Percentiles rank a stretch among this genome's conserved stretches.
phyloP scores from a whole-genome alignment of 306 rosid species.

The Prunus salicina region DNA sequence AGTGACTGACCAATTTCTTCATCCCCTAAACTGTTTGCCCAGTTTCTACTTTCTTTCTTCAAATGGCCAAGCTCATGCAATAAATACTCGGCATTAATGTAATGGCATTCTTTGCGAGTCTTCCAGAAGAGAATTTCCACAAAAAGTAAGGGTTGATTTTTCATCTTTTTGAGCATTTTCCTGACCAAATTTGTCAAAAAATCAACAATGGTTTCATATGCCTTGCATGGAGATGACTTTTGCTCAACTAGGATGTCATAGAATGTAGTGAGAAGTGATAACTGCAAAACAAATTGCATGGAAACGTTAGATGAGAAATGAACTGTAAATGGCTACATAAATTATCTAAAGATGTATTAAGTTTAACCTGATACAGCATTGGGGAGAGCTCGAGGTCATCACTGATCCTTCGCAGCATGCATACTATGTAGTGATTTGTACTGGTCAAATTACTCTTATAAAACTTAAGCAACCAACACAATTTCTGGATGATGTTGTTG shows the following conservation, averaged over 20 bases:
- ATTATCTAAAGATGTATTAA: constrained; percentile 18
- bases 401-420: constrained; percentile 64
- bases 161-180: constrained; percentile 86
- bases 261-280: constrained; percentile 72
- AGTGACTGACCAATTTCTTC: constrained; percentile 49
- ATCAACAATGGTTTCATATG: constrained; percentile 56
- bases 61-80: constrained; percentile 73
- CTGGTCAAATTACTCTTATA: constrained; percentile 74
- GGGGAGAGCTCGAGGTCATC: constrained; percentile 87
- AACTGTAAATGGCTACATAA: constrained; percentile 4
- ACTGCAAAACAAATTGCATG: constrained; percentile 49
- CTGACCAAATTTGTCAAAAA: constrained; percentile 65
- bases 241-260: constrained; percentile 76
- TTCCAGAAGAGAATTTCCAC: constrained; percentile 94
- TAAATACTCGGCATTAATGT: constrained; percentile 78
- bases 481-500: constrained; percentile 70
- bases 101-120: constrained; percentile 89
- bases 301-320: constrained; percentile 18
- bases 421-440: constrained; percentile 75
- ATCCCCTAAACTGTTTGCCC: constrained; percentile 44
- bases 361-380: constrained; percentile 86
- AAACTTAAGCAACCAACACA: constrained; percentile 96
- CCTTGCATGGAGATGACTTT: constrained; percentile 62
- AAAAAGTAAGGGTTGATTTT: constrained; percentile 81
- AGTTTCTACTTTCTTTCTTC: constrained; percentile 48